A percentile compares a stretch with the other conserved stretches of the same genome.
Conservation (phyloP, 2,329 filamentous ascomycete species). For the Pyrenochaeta sp. region DNA sequence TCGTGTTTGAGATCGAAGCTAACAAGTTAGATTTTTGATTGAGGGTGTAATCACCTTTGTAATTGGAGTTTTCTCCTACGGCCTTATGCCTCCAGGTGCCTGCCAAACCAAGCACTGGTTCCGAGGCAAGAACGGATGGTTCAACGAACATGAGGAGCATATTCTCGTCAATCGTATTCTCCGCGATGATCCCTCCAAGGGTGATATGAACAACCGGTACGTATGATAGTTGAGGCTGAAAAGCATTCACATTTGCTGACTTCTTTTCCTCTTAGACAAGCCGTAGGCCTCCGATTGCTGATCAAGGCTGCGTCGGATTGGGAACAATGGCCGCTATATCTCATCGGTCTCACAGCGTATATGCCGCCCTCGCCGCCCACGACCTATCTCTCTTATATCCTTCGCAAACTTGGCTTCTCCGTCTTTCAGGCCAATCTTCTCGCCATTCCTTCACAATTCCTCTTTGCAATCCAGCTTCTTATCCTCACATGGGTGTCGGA, state of each 20-base stretch:
- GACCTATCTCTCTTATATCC: conserved; percentile 61
- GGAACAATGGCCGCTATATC: conserved; percentile 44
- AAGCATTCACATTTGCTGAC: neutral
- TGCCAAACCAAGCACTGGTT: conserved; percentile 64
- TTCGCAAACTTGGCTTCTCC: conserved; percentile 66
- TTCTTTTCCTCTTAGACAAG: conserved; percentile 15
- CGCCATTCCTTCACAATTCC: conserved; percentile 59
- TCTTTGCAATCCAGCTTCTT: conserved; percentile 52
- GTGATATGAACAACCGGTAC: conserved; percentile 57
- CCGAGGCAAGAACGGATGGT: conserved; percentile 66
- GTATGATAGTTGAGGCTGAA: neutral
- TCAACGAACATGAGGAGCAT: conserved; percentile 64
- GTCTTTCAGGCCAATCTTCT: conserved; percentile 70
- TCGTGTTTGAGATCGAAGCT: conserved; percentile 50
- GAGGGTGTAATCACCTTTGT: conserved; percentile 63
- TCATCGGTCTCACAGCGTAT: conserved; percentile 54
- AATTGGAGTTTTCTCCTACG: conserved; percentile 62
- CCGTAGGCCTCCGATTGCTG: conserved; percentile 25
- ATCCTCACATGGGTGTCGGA: conserved; percentile 56
- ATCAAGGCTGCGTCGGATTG: conserved; percentile 37
- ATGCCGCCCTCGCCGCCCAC: conserved; percentile 26
- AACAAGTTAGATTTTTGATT: conserved; percentile 53
- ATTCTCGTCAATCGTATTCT: conserved; percentile 69
- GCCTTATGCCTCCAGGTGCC: conserved; percentile 61
- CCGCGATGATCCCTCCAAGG: conserved; percentile 65